Base-by-base conservation (phyloP, 2,329 filamentous ascomycete genomes). In the Trichoderma sp. region DNA sequence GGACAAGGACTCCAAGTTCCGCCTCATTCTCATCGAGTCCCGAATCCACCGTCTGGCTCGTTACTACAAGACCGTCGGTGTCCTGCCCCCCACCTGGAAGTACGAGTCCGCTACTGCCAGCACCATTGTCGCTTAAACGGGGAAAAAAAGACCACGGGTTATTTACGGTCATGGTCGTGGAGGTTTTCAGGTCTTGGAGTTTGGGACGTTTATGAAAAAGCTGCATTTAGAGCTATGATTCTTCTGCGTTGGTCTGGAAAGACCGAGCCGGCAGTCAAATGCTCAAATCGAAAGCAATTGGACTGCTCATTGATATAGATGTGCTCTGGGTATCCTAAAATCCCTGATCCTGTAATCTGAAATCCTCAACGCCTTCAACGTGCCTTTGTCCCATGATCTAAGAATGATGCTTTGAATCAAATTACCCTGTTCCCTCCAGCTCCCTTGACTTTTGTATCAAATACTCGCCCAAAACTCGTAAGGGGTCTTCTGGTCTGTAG, bases 1-100 rank as follows among this genome's bases (percentile, higher is more conserved):
- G 93, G 97, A 99, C 92, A 97, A 95, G 91, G 97, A 99, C 92
- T 94, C 93, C 91, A 99, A 99, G 92, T 99, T 99, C 94, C 96
- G 97, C 86, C 94, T 99, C 81, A 99, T 99, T 96, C 94, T 99
- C 83, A 97, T 99, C 89, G 97, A 99, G 92, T 98, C 97, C 86
- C 95, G 97, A 89, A 98, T 99, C 89, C 97, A 99, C 94, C 96
- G 97, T 90, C 94, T 99, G 82, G 97, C 95, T 86, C 94, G 97
- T 83, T 98, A 98, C 94, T 99, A 98, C 94, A 98, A 98, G 94
- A 96, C 95, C 86, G 96, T 92, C 85, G 91, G 91, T 86, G 90
- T 93, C 84, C 90, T 93, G 78, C 91, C 96, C 84, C 96, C 96
- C 82, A 98, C 94, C 89, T 98, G 96, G 96, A 95, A 94, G 90